Evolutionary conservation across 768 basidiomycete genomes (phyloP).

Genomic region (Jaapia argillacea): DNA sequence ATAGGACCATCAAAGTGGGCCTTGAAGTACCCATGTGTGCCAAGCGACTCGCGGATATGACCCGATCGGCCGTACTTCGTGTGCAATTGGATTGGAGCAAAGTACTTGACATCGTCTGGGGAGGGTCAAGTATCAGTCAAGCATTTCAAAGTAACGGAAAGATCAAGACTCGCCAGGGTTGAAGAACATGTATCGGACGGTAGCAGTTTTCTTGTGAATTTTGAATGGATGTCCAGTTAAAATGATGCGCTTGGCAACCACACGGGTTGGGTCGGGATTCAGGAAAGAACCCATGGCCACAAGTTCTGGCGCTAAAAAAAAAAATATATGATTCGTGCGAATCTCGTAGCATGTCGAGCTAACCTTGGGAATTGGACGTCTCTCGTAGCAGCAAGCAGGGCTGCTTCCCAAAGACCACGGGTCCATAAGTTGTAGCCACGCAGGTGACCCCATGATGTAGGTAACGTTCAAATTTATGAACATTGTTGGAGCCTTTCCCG

Average conservation of each 20-base stretch:
- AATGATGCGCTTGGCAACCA: constrained; percentile 89
- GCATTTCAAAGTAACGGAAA: no score
- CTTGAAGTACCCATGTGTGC: constrained; percentile 96
- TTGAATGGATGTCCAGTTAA: constrained; percentile 96
- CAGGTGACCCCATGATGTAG: constrained; percentile 71
- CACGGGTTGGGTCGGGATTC: constrained; percentile 81
- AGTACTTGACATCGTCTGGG: constrained; percentile 81
- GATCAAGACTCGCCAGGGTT: constrained; percentile 48
- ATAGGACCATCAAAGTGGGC: constrained; percentile 91
- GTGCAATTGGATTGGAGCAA: constrained; percentile 85
- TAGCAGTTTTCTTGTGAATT: constrained; percentile 94
- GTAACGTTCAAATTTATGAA: constrained; percentile 93
- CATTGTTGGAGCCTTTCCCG: constrained; percentile 88
- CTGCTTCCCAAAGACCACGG: constrained; percentile 79
- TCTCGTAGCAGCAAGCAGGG: constrained; percentile 73
- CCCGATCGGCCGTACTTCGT: constrained; percentile 88
- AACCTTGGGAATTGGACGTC: constrained; percentile 57
- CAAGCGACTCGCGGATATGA: constrained; percentile 86
- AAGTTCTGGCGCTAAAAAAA: constrained; percentile 54
- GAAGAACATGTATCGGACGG: constrained; percentile 99
- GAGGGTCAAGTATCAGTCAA: not conserved
- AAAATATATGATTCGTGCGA: constrained; percentile 6
- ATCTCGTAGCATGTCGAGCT: constrained; percentile 11
- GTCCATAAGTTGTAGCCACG: constrained; percentile 85
- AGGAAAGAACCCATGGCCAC: constrained; percentile 87